A percentile compares a stretch with the other conserved stretches of the same genome.
These are phyloP conservation scores for Kodamaea fukazawae DNA, from an alignment of 805 yeast genomes.

Conservation along the genomic window DNA sequence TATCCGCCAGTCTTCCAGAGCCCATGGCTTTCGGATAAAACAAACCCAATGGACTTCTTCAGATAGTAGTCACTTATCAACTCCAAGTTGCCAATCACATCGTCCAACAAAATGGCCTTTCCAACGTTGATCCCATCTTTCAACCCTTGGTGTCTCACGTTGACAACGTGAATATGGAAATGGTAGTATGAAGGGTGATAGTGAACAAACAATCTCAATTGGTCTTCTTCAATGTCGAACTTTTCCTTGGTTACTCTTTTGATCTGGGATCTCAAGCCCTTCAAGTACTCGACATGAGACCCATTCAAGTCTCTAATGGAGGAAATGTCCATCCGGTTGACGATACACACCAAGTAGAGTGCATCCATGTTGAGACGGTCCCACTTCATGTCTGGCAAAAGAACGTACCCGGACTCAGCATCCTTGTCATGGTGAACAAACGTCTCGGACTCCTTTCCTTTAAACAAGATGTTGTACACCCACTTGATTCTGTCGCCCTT, in stretches of 20 bases:
- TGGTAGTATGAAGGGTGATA: conserved; percentile 97
- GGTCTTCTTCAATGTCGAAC: conserved; percentile 47
- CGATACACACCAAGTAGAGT: conserved; percentile 76
- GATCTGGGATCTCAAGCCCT: conserved; percentile 45
- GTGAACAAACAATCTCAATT: conserved; percentile 78
- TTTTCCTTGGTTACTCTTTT: conserved; percentile 39
- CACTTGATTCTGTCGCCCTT: conserved; percentile 77
- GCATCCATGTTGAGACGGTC: conserved; percentile 69
- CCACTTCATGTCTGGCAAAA: conserved; percentile 97
- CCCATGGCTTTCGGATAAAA: conserved; percentile 73
- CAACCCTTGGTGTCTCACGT: conserved; percentile 63
- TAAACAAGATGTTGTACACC: conserved; percentile 80
- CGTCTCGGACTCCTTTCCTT: conserved; percentile 82
- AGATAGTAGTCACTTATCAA: conserved; percentile 58
- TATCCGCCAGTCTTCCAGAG: conserved; percentile 49
- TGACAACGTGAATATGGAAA: conserved; percentile 88
- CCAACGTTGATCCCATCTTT: conserved; percentile 72
- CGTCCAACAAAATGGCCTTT: conserved; percentile 78
- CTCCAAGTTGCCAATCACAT: conserved; percentile 68
- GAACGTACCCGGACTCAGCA: conserved; percentile 58
- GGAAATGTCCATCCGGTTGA: conserved; percentile 62
- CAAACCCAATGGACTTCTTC: conserved; percentile 58
- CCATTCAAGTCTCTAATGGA: conserved; percentile 72
- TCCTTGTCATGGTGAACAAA: conserved; percentile 65
- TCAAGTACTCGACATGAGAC: conserved; percentile 58